Base-by-base conservation (phyloP, 306 rosid genomes). In the Castanea mollissima region DNA sequence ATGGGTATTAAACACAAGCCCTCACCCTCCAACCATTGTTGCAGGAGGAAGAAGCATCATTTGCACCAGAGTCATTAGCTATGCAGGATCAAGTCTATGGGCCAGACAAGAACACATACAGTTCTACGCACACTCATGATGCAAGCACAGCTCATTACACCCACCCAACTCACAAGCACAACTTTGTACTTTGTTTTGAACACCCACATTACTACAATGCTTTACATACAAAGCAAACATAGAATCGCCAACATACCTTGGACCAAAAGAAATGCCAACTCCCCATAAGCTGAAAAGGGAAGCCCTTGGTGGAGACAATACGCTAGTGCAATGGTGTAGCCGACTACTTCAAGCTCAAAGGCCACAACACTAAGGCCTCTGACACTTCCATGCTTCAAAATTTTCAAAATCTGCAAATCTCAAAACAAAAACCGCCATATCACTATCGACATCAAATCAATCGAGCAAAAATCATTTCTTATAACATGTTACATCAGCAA, bases 211-310 rank as follows among this genome's bases (percentile, higher is more conserved):
- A 67, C 25, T 67, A 0, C 9, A 52, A 71, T 16, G 51, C 59
- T 57, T 10, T 49, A 74, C 13, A 69, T 3, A 15, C 67, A 70
- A 5, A 60, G 54, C 21, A 70, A 68, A 5, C 4, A 34, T 16
- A 55, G 74, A 83, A 60, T 35, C 16, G 3, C 2, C 15, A 77
- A 68, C 64, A 57, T 81, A 92, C 99, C 97, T 90, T 94, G 99
- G 74, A 90, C 79, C 87, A 91, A 86, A 77, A 94, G 97, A 85
- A 94, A 94, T 58, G 90, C 86, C 63, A 94, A 69, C 75, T 94
- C 99, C 74, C 99, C 99, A 59, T 87, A 94, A 56, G 99, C 99
- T 2, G 99, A 94, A 82, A 94, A 94, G 0, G 99, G 90, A 83
- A 94, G 99, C 20, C 97, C 95, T 67, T 91, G 89, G 91, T 91